Percentiles rank a stretch among this genome's conserved stretches.
Conservation (phyloP, 805 yeast species). For the Candida multigemmis region DNA sequence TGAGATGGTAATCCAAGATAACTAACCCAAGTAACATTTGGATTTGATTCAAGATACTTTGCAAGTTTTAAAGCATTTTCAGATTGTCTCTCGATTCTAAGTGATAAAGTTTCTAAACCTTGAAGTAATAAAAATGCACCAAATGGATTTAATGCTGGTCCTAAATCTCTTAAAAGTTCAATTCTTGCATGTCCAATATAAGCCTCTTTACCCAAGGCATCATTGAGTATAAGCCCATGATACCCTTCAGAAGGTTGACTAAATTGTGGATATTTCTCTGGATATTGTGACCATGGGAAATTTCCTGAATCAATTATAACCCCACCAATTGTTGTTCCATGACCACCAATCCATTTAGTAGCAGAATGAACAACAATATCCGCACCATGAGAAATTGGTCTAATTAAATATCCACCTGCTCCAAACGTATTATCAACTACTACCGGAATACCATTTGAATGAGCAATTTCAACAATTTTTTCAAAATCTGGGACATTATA, state of each 20-base stretch:
- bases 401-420: slow-evolving; percentile 85
- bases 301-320: slow-evolving; percentile 84
- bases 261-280: slow-evolving; percentile 86
- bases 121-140: slow-evolving; percentile 79
- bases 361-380: slow-evolving; percentile 92
- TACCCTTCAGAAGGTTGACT: slow-evolving; percentile 88
- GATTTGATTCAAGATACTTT: slow-evolving; percentile 58
- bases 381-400: slow-evolving; percentile 83
- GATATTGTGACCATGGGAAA: slow-evolving; percentile 83
- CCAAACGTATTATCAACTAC: slow-evolving; percentile 96
- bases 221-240: slow-evolving; percentile 79
- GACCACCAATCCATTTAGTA: slow-evolving; percentile 97
- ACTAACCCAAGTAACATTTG: slow-evolving; percentile 80
- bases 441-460: slow-evolving; percentile 78
- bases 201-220: slow-evolving; percentile 70
- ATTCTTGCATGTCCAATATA: slow-evolving; percentile 73
- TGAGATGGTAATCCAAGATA: slow-evolving; percentile 83
- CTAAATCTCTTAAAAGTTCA: slow-evolving; percentile 85
- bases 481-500: slow-evolving; percentile 90
- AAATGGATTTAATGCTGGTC: slow-evolving; percentile 84
- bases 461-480: slow-evolving; percentile 66
- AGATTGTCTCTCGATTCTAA: slow-evolving; percentile 91
- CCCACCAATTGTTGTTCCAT: slow-evolving; percentile 93
- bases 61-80: slow-evolving; percentile 77
- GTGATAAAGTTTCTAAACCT: slow-evolving; percentile 89